Evolutionary conservation across 495 filamentous ascomycete species (phyloP), one percentile per base, ranked within the genome.

Genomic region (Penicillium diatomitis): DNA sequence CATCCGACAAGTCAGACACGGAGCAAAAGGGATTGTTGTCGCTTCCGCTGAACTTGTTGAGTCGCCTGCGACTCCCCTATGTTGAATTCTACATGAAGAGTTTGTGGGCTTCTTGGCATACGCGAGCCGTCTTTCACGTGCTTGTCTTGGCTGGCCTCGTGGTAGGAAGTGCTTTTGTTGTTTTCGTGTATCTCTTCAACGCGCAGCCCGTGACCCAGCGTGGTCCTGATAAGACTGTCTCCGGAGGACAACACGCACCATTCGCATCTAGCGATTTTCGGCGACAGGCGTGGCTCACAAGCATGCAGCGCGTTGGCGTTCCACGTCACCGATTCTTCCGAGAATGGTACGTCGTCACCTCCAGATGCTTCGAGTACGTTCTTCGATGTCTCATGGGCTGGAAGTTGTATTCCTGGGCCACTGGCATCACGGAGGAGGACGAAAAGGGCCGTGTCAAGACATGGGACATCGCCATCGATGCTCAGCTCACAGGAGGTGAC

Each of bases 401-500:
- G 64, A 71, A 81, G 4, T 68, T 83, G 2, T 97, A 90, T 63
- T 81, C 88, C 39, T 74, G 80, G 58, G 66, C 90, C 12, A 88
- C 87, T 4, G 87, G 90, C 1, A 78, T 85, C 33, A 92, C 83
- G 8, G 82, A 86, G 55, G 89, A 96, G 44, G 81, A 95, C 55
- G 91, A 96, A 65, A 79, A 75, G 38, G 90, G 88, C 8, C 79
- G 91, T 30, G 78, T 94, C 52, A 95, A 94, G 68, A 89, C 90
- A 0, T 97, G 91, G 91, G 79, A 85, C 38, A 96, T 96, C 58
- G 91, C 91, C 32, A 78, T 96, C 42, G 91, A 97, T 67, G 90
- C 91, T 47, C 91, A 96, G 60, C 79, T 97, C 6, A 86, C 88
- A n/a, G 91, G 91, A 33, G 91, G 91, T 33, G 91, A 97, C 68